Conservation (phyloP, 345 rosid species). For the Bruguiera gymnorhiza region DNA sequence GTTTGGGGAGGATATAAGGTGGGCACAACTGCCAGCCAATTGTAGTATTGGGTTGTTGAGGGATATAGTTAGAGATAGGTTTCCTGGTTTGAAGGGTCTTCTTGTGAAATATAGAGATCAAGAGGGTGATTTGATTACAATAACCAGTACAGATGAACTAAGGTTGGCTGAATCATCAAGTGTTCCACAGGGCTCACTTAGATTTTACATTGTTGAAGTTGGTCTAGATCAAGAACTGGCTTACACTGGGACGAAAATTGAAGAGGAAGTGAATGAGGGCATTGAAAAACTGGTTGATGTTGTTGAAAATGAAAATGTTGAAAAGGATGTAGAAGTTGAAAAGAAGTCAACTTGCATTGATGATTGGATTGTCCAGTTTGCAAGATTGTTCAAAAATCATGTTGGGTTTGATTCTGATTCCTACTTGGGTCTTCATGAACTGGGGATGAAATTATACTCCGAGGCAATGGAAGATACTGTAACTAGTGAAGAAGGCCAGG, state of each 20-base stretch:
- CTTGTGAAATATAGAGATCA: conserved; percentile 80
- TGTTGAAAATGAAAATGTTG: conserved; percentile 47
- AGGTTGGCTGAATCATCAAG: conserved; percentile 56
- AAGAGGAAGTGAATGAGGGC: conserved; percentile 30
- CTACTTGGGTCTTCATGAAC: conserved; percentile 84
- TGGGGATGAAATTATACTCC: conserved; percentile 86
- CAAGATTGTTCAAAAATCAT: conserved; percentile 83
- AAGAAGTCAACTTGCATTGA: conserved; percentile 47
- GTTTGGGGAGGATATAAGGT: conserved; percentile 87
- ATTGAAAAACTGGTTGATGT: conserved; percentile 28
- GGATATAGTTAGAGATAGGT: conserved; percentile 74
- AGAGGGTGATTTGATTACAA: conserved; percentile 92
- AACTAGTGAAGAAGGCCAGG: conserved; percentile 82
- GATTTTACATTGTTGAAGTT: conserved; percentile 73
- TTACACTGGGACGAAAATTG: conserved; percentile 51
- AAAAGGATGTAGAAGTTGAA: conserved; percentile 33
- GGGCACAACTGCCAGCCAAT: conserved; percentile 74
- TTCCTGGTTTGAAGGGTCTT: conserved; percentile 67
- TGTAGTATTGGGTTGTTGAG: conserved; percentile 64
- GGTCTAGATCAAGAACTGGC: conserved; percentile 77
- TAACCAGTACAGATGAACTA: conserved; percentile 81
- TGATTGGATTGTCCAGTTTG: conserved; percentile 90
- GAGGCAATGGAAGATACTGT: conserved; percentile 94
- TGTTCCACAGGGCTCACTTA: conserved; percentile 56
- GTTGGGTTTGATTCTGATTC: conserved; percentile 97